Percentiles rank a stretch among this genome's conserved stretches.
phyloP scores from a whole-genome alignment of 768 basidiomycete species.

The Cystoderma amianthinum region DNA sequence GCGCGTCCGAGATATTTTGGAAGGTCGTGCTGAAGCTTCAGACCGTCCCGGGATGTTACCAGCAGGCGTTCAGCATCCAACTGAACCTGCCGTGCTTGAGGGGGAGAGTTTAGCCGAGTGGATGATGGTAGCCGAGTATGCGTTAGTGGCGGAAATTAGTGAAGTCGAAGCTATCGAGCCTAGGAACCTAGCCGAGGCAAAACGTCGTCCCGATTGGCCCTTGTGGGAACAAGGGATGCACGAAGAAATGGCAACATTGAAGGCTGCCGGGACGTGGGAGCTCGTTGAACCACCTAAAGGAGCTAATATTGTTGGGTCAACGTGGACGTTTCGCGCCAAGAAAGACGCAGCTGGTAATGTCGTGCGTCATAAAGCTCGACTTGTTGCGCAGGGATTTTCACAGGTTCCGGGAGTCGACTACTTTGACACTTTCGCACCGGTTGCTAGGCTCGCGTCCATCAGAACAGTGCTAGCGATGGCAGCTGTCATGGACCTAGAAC shows the following conservation, averaged over 20 bases:
- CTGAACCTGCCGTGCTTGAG: slow-evolving; percentile 3
- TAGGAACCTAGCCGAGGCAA: background rate
- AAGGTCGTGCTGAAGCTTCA: too few relatives aligned
- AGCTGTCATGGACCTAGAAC: slow-evolving; percentile 18
- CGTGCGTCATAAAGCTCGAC: slow-evolving; percentile 12
- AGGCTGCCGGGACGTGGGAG: background rate
- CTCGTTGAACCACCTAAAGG: background rate
- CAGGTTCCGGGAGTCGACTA: slow-evolving; percentile 31
- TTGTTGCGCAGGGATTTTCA: slow-evolving; percentile 28
- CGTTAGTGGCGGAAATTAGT: background rate
- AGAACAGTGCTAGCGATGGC: slow-evolving; percentile 23
- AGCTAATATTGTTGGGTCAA: background rate
- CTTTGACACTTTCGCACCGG: too few relatives aligned
- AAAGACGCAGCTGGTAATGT: slow-evolving; percentile 13
- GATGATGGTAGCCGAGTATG: slow-evolving; percentile 2
- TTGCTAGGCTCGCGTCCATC: slow-evolving; percentile 16
- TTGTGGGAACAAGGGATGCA: background rate
- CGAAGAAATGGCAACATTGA: background rate
- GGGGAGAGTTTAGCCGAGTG: slow-evolving; percentile 1
- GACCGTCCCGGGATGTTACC: too few relatives aligned
- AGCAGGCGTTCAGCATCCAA: slow-evolving; percentile 3
- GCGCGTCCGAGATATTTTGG: background rate
- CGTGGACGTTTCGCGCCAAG: slow-evolving; percentile 6
- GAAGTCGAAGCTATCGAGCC: background rate
- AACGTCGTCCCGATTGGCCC: background rate